Evolutionary conservation across 1,284 basidiomycete species (phyloP), one percentile per base, ranked within the genome.

Genomic region (Boletus semigastroideus): DNA sequence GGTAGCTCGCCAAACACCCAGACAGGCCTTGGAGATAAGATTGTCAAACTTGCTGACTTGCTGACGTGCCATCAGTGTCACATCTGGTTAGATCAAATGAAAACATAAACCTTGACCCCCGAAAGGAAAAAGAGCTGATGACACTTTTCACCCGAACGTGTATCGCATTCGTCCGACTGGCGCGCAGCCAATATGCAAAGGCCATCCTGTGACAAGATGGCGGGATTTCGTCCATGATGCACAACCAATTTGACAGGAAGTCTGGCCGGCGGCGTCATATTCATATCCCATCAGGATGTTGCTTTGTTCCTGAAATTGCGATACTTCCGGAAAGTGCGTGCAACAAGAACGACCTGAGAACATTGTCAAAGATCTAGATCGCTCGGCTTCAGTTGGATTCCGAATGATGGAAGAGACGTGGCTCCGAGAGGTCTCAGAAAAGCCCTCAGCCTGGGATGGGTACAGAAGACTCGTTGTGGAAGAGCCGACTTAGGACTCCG

Each of bases 21-120:
- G 48, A 43, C 30, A 52, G 43, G 36, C 45, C 22, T 51, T 53
- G 49, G 42, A 65, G 58, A 64, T 61, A 62, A 65, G 62, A 65
- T 60, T 50, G 62, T 59, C 62, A 66, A 16, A 42, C n/a, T 1
- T 42, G 58, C 52, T 67, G 62, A 65, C 55, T n/a, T n/a, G n/a
- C n/a, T n/a, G n/a, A n/a, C 13, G 11, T 45, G 39, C 31, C 19
- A 19, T 17, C 33, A 33, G 13, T 16, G 37, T 20, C 37, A 20
- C 48, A 39, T 46, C 41, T 46, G 39, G 49, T 54, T 54, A 46
- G 52, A 51, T 48, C 36, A 16, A 45, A 41, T 38, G 39, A 53
- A 49, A 34, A 42, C 34, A 22, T 55, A 42, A 52, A 65, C 59
- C 58, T 34, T 49, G 56, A 51, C 54, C 39, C 42, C 55, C 57